These are phyloP conservation scores for Lathyrus tuberosus DNA, from an alignment of 306 rosid species.

Conservation along the genomic window DNA sequence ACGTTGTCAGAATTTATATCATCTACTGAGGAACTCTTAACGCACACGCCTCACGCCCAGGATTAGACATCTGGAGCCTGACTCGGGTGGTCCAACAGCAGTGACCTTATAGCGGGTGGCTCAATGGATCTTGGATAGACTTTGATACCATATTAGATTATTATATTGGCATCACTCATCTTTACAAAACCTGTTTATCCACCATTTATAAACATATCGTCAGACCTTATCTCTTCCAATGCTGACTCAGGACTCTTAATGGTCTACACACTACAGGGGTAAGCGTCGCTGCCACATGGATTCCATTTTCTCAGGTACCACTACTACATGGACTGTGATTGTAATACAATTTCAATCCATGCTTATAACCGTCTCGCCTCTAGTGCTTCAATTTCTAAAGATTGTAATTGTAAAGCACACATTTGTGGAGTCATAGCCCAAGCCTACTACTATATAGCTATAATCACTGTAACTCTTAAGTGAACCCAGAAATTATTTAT, in stretches of 20 bases:
- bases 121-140: no score
- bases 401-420: neutral
- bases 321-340: neutral
- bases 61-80: no score
- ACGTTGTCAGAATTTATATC: no score
- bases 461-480: slow-evolving; percentile 3
- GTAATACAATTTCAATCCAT: neutral
- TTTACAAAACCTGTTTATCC: neutral
- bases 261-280: no score
- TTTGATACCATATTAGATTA: no score
- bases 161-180: no score
- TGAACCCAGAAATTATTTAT: neutral
- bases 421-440: neutral
- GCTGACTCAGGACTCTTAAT: no score
- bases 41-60: no score
- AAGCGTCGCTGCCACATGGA: neutral
- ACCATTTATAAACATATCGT: neutral
- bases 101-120: no score
- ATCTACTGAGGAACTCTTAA: no score
- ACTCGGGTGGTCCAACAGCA: no score
- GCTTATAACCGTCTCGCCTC: neutral
- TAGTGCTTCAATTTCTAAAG: neutral
- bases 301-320: neutral
- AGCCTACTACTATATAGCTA: neutral
- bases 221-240: neutral